A percentile compares a stretch with the other conserved stretches of the same genome.
These are phyloP conservation scores for Rhodotorula diobovata DNA, from an alignment of 768 basidiomycete species.

Conservation along the genomic window DNA sequence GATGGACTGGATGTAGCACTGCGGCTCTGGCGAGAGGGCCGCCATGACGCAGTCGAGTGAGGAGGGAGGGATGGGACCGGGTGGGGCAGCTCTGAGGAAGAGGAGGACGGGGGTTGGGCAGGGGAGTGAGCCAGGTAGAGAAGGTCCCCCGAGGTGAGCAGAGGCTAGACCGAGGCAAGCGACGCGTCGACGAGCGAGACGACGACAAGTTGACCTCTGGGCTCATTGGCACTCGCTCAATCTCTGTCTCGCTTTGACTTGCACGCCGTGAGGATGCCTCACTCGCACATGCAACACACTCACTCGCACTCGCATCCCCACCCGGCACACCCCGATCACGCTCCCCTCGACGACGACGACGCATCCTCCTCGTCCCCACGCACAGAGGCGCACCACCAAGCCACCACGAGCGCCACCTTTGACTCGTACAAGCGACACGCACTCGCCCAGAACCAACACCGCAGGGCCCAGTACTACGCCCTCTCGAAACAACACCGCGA, in stretches of 20 bases:
- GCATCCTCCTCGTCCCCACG: not conserved
- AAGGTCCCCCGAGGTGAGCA: not conserved
- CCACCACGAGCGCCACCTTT: conserved; percentile 25
- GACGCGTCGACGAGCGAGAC: not conserved
- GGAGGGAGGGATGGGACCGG: not conserved
- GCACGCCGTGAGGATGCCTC: not conserved
- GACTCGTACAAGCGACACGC: conserved; percentile 18
- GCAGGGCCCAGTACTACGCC: conserved; percentile 71
- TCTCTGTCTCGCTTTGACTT: not conserved
- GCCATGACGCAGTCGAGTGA: not conserved
- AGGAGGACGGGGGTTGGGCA: not conserved
- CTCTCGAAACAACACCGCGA: conserved; percentile 67
- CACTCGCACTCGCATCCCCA: conserved; percentile 1
- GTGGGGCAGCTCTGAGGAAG: not conserved
- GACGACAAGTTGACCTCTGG: not conserved
- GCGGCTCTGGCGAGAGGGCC: conserved; percentile 3
- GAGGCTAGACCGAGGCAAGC: not conserved
- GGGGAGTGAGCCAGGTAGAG: too few relatives aligned
- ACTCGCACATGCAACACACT: not conserved
- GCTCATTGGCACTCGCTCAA: too few relatives aligned
- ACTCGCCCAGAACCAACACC: conserved; percentile 59
- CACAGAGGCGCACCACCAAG: conserved; percentile 19
- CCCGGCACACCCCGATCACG: not conserved
- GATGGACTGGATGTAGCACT: conserved; percentile 53
- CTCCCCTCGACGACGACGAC: not conserved